Base-by-base conservation (phyloP, 179 eudicot species). In the Beta lomatogona region DNA sequence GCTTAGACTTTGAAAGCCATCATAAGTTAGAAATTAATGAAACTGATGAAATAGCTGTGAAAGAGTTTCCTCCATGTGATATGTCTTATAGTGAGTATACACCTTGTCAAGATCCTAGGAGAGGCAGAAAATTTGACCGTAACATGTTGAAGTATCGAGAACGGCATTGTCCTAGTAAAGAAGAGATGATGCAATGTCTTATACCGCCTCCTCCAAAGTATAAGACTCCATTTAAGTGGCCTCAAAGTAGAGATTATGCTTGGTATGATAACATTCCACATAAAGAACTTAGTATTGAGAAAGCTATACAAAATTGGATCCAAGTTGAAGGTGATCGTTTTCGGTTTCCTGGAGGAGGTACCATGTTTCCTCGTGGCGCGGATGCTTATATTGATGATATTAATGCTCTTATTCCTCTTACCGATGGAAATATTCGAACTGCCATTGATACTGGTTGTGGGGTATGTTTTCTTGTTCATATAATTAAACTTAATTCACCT, bases 391-490 rank as follows among this genome's bases (percentile, higher is more conserved):
- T 95, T 72, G 97, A 95, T 79, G 98, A 95, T 70, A 92, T 95
- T 19, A 84, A 77, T 81, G 83, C 86, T 28, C 94, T 95, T 70
- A 88, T 95, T 48, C 94, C 94, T 57, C 89, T 95, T 19, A 85
- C 89, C 4, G 72, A 54, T 13, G 97, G 98, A 10, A 77, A 58
- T 66, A 88, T 95, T 48, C 90, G 98, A 22, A 93, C 95, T 22
- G 97, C 97, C 59, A 79, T 95, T 54, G 98, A 93, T 78, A 95
- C 98, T 9, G 98, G 98, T 25, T 95, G 98, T 71, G 98, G 98
- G 83, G 97, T 91, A 87, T 81, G 91, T 77, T 15, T 3, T 19
- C 8, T 72, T 71, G 50, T 65, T 41, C 52, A 55, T 55, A 15
- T 55, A 5, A 21, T 67, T 18, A 25, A 14, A 64, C 18, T 25